Conservation (phyloP, 345 rosid genomes). For the Gossypium sturtianum region DNA sequence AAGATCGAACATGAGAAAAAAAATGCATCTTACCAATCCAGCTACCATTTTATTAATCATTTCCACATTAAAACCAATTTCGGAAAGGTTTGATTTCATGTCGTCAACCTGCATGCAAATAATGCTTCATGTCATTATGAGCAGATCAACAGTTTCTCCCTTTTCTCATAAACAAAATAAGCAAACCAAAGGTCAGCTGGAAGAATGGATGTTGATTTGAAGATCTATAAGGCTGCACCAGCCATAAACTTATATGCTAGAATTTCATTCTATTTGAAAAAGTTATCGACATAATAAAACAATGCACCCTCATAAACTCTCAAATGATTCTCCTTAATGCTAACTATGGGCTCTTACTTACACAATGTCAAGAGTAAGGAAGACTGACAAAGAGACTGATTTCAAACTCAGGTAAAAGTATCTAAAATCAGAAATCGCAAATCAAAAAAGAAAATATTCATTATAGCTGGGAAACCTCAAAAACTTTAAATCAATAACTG, state of each 20-base stretch:
- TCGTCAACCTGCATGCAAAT: constrained; percentile 53
- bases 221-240: neutral
- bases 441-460: neutral
- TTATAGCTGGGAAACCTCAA: neutral
- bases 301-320: neutral
- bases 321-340: neutral
- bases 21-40: constrained; percentile 59
- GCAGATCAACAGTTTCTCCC: neutral
- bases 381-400: neutral
- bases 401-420: neutral
- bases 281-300: neutral
- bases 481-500: neutral
- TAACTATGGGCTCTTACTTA: neutral
- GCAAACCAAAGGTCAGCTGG: neutral
- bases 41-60: constrained; percentile 61
- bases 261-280: neutral
- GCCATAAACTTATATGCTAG: neutral
- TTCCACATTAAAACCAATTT: constrained; percentile 70
- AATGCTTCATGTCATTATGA: constrained; percentile 14
- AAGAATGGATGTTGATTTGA: neutral
- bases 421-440: neutral
- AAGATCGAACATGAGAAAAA: constrained; percentile 2
- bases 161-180: neutral
- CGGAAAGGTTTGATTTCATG: constrained; percentile 65
- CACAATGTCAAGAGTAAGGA: neutral